A percentile compares a stretch with the other conserved stretches of the same genome.
Conservation (phyloP, 2,329 filamentous ascomycete species). For the Colletotrichum sp. region DNA sequence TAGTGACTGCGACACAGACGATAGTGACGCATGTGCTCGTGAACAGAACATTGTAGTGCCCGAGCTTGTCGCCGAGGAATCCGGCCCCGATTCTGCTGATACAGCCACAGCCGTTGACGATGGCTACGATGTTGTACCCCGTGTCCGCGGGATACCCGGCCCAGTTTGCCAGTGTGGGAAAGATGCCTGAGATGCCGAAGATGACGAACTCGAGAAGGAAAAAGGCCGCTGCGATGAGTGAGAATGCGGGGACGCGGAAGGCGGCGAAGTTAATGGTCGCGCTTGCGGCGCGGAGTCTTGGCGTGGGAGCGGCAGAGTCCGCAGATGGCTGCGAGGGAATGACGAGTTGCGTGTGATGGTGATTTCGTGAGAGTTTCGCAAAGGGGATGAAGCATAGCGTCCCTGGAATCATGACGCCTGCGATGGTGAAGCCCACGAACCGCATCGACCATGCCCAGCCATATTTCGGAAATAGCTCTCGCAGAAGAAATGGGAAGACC, state of each 20-base stretch:
- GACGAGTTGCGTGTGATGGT: neutral
- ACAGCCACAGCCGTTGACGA: slow-evolving; percentile 46
- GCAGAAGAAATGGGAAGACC: slow-evolving; percentile 36
- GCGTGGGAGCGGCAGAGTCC: accelerated
- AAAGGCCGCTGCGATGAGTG: slow-evolving; percentile 43
- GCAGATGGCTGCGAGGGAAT: neutral
- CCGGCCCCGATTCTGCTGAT: slow-evolving; percentile 50
- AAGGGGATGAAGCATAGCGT: slow-evolving; percentile 38
- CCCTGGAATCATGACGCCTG: slow-evolving; percentile 28
- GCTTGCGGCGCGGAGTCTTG: slow-evolving; percentile 21
- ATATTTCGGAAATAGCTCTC: slow-evolving; percentile 26
- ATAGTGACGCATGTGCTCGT: slow-evolving; percentile 1
- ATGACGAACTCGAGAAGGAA: slow-evolving; percentile 55
- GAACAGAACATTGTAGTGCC: slow-evolving; percentile 50
- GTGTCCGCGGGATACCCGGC: slow-evolving; percentile 37
- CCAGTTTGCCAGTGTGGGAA: slow-evolving; percentile 48
- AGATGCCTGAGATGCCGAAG: slow-evolving; percentile 48
- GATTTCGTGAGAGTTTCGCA: neutral
- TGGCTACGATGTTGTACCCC: slow-evolving; percentile 48
- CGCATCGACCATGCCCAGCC: slow-evolving; percentile 39
- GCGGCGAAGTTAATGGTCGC: slow-evolving; percentile 43
- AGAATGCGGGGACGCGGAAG: slow-evolving; percentile 44
- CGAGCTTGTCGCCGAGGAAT: slow-evolving; percentile 43
- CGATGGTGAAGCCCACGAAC: slow-evolving; percentile 30
- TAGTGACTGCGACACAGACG: slow-evolving; percentile 44